A percentile compares a stretch with the other conserved stretches of the same genome.
These are phyloP conservation scores for Brasilioporus rufonigricans DNA, from an alignment of 768 basidiomycete species.

Conservation along the genomic window DNA sequence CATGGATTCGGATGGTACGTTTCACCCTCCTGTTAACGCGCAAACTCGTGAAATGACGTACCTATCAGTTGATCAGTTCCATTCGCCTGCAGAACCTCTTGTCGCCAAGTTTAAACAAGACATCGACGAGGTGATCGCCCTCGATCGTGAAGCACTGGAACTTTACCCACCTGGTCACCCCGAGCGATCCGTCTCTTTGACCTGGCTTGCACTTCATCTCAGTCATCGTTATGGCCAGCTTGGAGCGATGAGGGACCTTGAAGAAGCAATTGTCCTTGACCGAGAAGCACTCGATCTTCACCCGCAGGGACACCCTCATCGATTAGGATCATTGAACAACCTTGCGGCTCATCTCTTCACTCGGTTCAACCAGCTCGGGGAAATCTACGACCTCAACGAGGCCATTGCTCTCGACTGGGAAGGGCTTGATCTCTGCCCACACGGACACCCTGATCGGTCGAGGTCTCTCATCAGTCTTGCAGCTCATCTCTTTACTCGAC, in stretches of 20 bases:
- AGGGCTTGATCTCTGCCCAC: too few species aligned
- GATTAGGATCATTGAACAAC: neutral
- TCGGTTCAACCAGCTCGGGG: too few species aligned
- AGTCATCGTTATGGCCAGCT: neutral
- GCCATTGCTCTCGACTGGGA: too few species aligned
- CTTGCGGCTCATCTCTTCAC: too few species aligned
- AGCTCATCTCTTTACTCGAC: too few species aligned
- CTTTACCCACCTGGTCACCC: neutral
- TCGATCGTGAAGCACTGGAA: too few species aligned
- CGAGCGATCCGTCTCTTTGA: neutral
- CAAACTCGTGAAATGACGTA: neutral
- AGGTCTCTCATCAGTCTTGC: too few species aligned
- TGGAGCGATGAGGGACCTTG: neutral
- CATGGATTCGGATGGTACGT: neutral
- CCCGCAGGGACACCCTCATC: neutral
- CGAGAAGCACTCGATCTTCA: too few species aligned
- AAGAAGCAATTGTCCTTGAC: neutral
- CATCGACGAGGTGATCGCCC: too few species aligned
- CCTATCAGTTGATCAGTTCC: neutral
- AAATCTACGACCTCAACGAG: too few species aligned
- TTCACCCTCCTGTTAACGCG: neutral
- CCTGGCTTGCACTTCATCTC: neutral
- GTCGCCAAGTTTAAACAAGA: neutral
- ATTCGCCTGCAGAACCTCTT: neutral
- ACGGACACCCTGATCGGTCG: neutral